These are phyloP conservation scores for Centrapalus pauciflorus DNA, from an alignment of 129 eudicot species.

Conservation along the genomic window DNA sequence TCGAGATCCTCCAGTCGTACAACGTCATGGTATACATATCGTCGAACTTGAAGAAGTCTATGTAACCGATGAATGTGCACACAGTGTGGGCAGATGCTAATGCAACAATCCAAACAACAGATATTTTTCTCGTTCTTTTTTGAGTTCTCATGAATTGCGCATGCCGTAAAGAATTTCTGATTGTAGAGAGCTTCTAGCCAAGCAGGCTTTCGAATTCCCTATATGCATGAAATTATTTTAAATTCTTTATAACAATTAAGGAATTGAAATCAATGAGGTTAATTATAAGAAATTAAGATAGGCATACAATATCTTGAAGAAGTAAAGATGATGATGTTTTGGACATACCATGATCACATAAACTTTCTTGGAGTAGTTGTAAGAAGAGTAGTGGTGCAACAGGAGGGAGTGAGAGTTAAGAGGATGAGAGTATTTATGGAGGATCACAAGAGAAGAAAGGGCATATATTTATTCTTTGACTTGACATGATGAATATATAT, in stretches of 20 bases:
- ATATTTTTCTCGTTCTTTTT: constrained; percentile 93
- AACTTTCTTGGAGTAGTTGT: constrained; percentile 13
- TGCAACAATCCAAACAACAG: constrained; percentile 89
- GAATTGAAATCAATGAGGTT: neutral
- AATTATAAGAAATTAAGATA: neutral
- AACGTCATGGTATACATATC: constrained; percentile 87
- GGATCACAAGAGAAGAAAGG: constrained; percentile 36
- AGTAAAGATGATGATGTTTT: neutral
- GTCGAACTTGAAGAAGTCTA: constrained; percentile 85
- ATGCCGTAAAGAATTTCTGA: constrained; percentile 68
- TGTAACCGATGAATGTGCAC: constrained; percentile 66
- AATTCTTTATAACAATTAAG: neutral
- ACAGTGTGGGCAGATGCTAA: constrained; percentile 92
- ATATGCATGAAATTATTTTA: constrained; percentile 16
- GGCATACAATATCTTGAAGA: neutral
- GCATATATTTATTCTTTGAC: constrained; percentile 17
- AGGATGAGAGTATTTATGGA: constrained; percentile 60
- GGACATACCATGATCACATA: constrained; percentile 50
- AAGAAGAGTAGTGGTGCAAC: constrained; percentile 14
- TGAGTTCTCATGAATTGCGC: constrained; percentile 72
- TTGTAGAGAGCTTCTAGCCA: constrained; percentile 88
- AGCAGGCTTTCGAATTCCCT: constrained; percentile 77
- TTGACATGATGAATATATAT: neutral
- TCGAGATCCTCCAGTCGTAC: constrained; percentile 90
- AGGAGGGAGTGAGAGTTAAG: constrained; percentile 28